Evolutionary conservation across 768 basidiomycete species (phyloP).

Genomic region (Hericium erinaceus): DNA sequence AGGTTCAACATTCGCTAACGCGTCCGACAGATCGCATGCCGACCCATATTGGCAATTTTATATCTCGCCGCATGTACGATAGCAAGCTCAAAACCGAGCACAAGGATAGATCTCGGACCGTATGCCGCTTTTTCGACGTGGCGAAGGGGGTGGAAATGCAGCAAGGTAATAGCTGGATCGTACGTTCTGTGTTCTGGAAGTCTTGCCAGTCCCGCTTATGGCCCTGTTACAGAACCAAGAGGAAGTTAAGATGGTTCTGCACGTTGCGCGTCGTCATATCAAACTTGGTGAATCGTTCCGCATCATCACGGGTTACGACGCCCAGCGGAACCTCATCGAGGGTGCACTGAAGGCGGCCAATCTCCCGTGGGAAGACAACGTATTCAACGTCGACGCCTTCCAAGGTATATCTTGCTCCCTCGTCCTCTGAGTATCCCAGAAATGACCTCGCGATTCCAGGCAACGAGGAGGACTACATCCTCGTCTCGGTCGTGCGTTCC

Average conservation of each 20-base stretch:
- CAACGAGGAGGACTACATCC: constrained; percentile 25
- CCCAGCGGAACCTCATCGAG: constrained; percentile 21
- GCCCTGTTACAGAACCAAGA: constrained; percentile 16
- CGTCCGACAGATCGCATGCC: constrained; percentile 26
- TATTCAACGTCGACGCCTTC: constrained; percentile 28
- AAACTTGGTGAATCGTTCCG: constrained; percentile 15
- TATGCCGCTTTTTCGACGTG: constrained; percentile 31
- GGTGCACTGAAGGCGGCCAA: constrained; percentile 14
- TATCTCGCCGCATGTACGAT: constrained; percentile 24
- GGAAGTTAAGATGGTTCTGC: constrained; percentile 19
- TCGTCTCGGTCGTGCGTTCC: constrained; percentile 25
- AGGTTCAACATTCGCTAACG: background rate
- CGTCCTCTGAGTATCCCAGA: background rate
- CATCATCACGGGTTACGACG: constrained; percentile 28
- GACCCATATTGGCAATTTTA: constrained; percentile 21
- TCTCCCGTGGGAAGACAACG: constrained; percentile 19
- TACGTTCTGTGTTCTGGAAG: constrained; percentile 10
- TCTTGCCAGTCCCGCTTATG: background rate
- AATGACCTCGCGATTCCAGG: constrained; percentile 12
- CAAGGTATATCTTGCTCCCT: constrained; percentile 19
- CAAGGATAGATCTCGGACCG: background rate
- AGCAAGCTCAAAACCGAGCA: constrained; percentile 19
- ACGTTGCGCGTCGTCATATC: constrained; percentile 14
- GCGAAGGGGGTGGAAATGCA: constrained; percentile 22
- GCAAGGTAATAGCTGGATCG: constrained; percentile 27